These are phyloP conservation scores for Aschersonia sp. DNA, from an alignment of 2,329 filamentous ascomycete genomes.

Conservation along the genomic window DNA sequence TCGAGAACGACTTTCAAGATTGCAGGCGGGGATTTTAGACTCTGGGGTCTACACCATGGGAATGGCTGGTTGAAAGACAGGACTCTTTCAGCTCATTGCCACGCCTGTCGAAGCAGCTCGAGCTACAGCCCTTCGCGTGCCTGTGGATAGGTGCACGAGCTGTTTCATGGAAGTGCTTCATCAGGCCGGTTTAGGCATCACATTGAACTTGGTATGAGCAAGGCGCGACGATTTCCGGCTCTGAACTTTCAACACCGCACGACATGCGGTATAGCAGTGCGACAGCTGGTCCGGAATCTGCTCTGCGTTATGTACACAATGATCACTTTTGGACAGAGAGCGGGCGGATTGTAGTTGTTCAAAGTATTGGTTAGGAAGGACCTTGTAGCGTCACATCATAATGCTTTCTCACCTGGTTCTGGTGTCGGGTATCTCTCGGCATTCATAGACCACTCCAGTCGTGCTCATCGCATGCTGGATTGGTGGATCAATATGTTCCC, in stretches of 20 bases:
- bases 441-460: not conserved
- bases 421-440: too few relatives aligned
- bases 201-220: too few relatives aligned
- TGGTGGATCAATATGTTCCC: conserved; percentile 18
- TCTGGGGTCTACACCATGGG: conserved; percentile 19
- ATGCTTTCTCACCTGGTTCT: too few relatives aligned
- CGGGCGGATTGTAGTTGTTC: not conserved
- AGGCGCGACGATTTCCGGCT: too few relatives aligned
- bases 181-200: too few relatives aligned
- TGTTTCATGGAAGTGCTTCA: too few relatives aligned
- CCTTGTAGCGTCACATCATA: too few relatives aligned
- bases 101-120: not conserved
- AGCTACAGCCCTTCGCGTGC: too few relatives aligned
- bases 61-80: conserved; percentile 11
- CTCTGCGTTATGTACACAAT: not conserved
- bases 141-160: too few relatives aligned
- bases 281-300: not conserved
- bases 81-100: not conserved
- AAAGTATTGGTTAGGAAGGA: not conserved
- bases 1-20: conserved; percentile 23
- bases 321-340: not conserved
- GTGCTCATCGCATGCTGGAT: not conserved
- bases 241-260: too few relatives aligned
- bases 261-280: too few relatives aligned
- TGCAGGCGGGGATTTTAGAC: conserved; percentile 25